Evolutionary conservation across 768 basidiomycete genomes (phyloP), one percentile per base, ranked within the genome.

Genomic region (Lactarius hatsudake): DNA sequence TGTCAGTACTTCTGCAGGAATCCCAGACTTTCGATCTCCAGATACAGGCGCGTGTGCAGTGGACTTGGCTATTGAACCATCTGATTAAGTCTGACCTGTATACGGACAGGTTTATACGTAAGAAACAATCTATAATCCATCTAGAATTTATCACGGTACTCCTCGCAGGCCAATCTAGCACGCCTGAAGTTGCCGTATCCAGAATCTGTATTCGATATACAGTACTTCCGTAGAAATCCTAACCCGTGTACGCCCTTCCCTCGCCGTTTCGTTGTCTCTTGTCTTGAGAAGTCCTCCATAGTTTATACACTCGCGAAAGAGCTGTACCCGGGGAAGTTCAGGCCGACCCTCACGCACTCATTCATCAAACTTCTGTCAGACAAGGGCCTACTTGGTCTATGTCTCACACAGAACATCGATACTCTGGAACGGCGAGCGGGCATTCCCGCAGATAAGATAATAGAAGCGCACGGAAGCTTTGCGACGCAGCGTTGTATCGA

Each of bases 401-500:
- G 90, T 78, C 93, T 92, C 73, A 94, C 93, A 6, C 94, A 94
- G 76, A 96, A 95, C 73, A 94, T 94, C 63, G 96, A 98, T 75
- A 96, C 94, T 0, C 85, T 98, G 17, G 96, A 98, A 74, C 84
- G 91, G 2, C 82, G 86, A 6, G 93, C 94, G 0, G 93, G 93
- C 6, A 83, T 97, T 0, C 87, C 91, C 0, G 81, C 76, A 1
- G 77, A 84, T 38, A 87, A 87, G 74, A 87, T 98, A 67, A 82
- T 98, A 58, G 96, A 98, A 78, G 97, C 97, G 0, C 97, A 99
- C 73, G 97, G 96, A 3, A 95, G 92, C 71, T 99, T 98, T 71
- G 96, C 96, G 0, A 78, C 81, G 1, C 92, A 96, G 63, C 81
- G 86, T 61, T 99, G 97, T 71, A 86, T 98, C 18, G 79, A 86